Evolutionary conservation across 495 filamentous ascomycete genomes (phyloP).

Genomic region (Xylaria nigripes): DNA sequence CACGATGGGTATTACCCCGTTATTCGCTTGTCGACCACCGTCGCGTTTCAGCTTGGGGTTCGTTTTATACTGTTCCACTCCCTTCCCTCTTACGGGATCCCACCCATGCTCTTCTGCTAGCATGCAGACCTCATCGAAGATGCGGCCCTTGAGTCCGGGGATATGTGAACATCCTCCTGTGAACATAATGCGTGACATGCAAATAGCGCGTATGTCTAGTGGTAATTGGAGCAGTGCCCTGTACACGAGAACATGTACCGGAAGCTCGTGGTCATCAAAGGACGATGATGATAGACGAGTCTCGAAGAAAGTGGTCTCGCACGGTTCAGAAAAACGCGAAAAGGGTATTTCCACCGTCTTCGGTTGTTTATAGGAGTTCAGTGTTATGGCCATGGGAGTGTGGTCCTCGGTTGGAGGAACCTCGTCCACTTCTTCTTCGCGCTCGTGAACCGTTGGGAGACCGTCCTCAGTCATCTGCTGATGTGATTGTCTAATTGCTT

Average conservation of each 20-base stretch:
- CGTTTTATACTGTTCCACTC: constrained; percentile 44
- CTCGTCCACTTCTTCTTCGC: constrained; percentile 39
- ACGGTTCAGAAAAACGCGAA: constrained; percentile 58
- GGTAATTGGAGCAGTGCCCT: constrained; percentile 64
- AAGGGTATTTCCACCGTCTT: constrained; percentile 56
- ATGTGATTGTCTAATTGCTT: constrained; percentile 18
- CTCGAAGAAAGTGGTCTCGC: constrained; percentile 67
- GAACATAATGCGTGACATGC: constrained; percentile 86
- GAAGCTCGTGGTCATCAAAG: constrained; percentile 78
- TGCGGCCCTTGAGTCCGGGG: constrained; percentile 69
- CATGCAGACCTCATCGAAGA: constrained; percentile 62
- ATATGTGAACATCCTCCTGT: constrained; percentile 75
- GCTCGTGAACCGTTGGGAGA: constrained; percentile 41
- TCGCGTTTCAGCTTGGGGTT: constrained; percentile 43
- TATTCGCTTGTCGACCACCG: constrained; percentile 20
- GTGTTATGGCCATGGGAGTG: constrained; percentile 35
- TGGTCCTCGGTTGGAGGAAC: constrained; percentile 19
- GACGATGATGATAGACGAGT: constrained; percentile 33
- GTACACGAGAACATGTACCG: constrained; percentile 68
- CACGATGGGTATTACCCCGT: constrained; percentile 15
- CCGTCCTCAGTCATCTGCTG: constrained; percentile 24
- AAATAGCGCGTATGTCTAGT: constrained; percentile 70
- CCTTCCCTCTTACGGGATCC: constrained; percentile 62
- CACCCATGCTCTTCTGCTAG: constrained; percentile 63
- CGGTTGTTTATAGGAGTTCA: constrained; percentile 40